Conservation (phyloP, 176 grass and related monocot species). For the Musa beccarii region DNA sequence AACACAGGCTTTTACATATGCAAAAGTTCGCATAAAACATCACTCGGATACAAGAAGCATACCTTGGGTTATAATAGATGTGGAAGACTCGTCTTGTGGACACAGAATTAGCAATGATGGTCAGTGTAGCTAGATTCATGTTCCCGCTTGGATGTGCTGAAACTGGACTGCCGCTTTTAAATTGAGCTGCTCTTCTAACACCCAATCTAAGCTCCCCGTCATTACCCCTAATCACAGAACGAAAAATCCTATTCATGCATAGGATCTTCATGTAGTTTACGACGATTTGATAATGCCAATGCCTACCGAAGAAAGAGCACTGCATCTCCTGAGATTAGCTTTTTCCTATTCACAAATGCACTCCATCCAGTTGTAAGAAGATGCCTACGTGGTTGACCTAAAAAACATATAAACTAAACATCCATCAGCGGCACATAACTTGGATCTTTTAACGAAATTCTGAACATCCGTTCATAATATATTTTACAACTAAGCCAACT, state of each 20-base stretch:
- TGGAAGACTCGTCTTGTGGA: slow-evolving; percentile 54
- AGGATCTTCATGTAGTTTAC: not conserved
- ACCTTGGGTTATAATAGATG: slow-evolving; percentile 86
- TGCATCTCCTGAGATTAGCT: slow-evolving; percentile 81
- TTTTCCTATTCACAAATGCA: slow-evolving; percentile 96
- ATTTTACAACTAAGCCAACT: not conserved
- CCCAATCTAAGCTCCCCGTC: slow-evolving; percentile 79
- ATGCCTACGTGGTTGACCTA: slow-evolving; percentile 98
- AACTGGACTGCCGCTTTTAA: slow-evolving; percentile 37
- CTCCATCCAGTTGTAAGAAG: slow-evolving; percentile 99
- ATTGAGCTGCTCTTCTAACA: slow-evolving; percentile 69
- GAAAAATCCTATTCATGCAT: not conserved
- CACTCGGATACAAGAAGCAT: not conserved
- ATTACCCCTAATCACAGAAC: slow-evolving; percentile 44
- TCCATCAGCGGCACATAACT: not conserved
- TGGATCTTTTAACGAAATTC: not conserved
- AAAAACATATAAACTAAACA: slow-evolving; percentile 12
- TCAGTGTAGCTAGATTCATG: slow-evolving; percentile 26
- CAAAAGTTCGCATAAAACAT: no score
- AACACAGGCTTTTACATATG: no score
- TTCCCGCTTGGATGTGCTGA: slow-evolving; percentile 25
- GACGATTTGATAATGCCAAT: not conserved
- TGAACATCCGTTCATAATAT: not conserved
- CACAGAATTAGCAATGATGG: slow-evolving; percentile 40
- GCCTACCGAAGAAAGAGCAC: slow-evolving; percentile 80